Conservation (phyloP, 116 monocot species). For the Trichopus zeylanicus region DNA sequence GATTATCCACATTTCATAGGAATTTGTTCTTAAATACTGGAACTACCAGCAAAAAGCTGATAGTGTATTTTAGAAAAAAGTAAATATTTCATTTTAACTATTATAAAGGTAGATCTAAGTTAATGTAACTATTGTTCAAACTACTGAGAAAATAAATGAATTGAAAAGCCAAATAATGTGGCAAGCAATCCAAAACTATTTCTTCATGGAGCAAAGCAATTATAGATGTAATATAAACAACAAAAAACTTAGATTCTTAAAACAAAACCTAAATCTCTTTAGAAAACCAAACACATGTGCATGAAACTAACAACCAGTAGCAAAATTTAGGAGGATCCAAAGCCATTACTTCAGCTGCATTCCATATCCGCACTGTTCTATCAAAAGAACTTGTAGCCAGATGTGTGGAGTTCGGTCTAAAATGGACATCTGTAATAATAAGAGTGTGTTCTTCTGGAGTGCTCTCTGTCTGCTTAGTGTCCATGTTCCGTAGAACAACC, state of each 20-base stretch:
- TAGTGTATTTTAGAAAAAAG: no score
- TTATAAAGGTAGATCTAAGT: not conserved
- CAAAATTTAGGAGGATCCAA: not conserved
- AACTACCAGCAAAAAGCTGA: no score
- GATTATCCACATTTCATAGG: no score
- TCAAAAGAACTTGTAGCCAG: constrained; percentile 94
- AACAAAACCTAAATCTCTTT: not conserved
- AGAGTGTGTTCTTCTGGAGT: constrained; percentile 64
- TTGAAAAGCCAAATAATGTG: not conserved
- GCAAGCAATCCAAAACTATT: not conserved
- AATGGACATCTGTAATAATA: constrained; percentile 90
- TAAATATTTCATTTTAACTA: not conserved
- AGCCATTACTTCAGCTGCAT: constrained; percentile 78
- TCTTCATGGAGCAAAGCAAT: not conserved
- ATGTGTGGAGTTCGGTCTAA: constrained; percentile 82
- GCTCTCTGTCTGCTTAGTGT: constrained; percentile 78
- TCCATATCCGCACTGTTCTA: constrained; percentile 79
- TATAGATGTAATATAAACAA: not conserved
- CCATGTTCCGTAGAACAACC: constrained; percentile 98
- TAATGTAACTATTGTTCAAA: not conserved
- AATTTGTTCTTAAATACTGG: no score
- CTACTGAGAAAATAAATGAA: not conserved
- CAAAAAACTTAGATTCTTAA: not conserved
- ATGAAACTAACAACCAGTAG: not conserved
- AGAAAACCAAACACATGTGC: not conserved